A percentile compares a stretch with the other conserved stretches of the same genome.
These are phyloP conservation scores for Pseudevernia furfuracea DNA, from an alignment of 495 filamentous ascomycete genomes.

Conservation along the genomic window DNA sequence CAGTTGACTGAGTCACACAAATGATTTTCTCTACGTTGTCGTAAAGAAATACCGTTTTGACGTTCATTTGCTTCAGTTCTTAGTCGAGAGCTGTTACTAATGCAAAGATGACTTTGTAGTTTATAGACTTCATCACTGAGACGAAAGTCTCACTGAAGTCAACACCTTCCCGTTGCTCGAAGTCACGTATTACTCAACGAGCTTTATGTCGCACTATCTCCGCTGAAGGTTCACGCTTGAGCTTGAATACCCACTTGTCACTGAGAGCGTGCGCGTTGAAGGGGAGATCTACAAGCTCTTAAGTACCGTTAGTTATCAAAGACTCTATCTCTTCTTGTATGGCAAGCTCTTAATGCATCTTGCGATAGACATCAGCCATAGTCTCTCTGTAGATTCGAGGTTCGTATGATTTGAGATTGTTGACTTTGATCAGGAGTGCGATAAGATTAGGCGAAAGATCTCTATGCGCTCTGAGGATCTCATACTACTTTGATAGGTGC, in stretches of 20 bases:
- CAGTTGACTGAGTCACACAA: conserved; percentile 19
- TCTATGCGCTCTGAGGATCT: too few relatives aligned
- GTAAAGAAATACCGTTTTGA: conserved; percentile 31
- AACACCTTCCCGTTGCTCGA: conserved; percentile 5
- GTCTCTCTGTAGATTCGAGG: too few relatives aligned
- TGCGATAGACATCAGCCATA: too few relatives aligned
- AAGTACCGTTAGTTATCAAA: too few relatives aligned
- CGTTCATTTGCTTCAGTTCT: conserved; percentile 30
- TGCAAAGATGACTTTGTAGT: conserved; percentile 23
- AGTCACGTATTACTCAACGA: not conserved
- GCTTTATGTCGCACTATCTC: conserved; percentile 4
- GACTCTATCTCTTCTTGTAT: too few relatives aligned
- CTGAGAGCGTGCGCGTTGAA: not conserved
- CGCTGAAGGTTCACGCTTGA: not conserved
- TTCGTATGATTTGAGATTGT: too few relatives aligned
- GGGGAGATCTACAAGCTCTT: too few relatives aligned
- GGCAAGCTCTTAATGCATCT: too few relatives aligned
- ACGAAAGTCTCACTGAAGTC: conserved; percentile 6
- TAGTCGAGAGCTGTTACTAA: conserved; percentile 22
- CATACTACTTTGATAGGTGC: too few relatives aligned
- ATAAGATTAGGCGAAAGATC: too few relatives aligned
- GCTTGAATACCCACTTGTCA: not conserved
- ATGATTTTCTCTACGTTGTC: conserved; percentile 24
- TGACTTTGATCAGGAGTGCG: too few relatives aligned
- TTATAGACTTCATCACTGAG: conserved; percentile 7